Evolutionary conservation across 805 yeast species (phyloP).

Genomic region (Monosporozyma yasuniensis): DNA sequence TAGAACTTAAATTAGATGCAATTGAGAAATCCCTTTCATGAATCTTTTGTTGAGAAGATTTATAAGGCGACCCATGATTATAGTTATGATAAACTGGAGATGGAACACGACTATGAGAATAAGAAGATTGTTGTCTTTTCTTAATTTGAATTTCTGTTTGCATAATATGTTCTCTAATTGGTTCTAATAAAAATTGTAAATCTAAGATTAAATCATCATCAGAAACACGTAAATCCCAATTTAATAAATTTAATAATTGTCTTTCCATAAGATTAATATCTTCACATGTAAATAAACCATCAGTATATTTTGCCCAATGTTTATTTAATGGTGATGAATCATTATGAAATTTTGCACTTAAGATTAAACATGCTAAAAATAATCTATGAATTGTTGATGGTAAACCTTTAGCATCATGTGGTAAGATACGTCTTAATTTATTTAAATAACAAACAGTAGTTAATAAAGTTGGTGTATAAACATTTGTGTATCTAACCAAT

Average conservation of each 20-base stretch:
- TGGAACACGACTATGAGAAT: background rate
- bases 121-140: slow-evolving; percentile 6
- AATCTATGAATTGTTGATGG: slow-evolving; percentile 77
- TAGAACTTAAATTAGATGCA: slow-evolving; percentile 11
- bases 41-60: background rate
- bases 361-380: slow-evolving; percentile 62
- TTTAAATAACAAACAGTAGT: slow-evolving; percentile 62
- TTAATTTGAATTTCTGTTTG: slow-evolving; percentile 21
- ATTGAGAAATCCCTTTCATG: slow-evolving; percentile 1
- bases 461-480: slow-evolving; percentile 72
- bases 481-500: slow-evolving; percentile 65
- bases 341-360: slow-evolving; percentile 66
- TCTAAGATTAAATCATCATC: slow-evolving; percentile 59
- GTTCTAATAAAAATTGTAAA: slow-evolving; percentile 62
- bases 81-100: slow-evolving; percentile 11
- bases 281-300: slow-evolving; percentile 55
- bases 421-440: slow-evolving; percentile 50
- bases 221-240: slow-evolving; percentile 64
- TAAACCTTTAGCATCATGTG: slow-evolving; percentile 63
- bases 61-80: slow-evolving; percentile 17
- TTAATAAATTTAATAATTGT: slow-evolving; percentile 55
- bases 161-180: slow-evolving; percentile 49
- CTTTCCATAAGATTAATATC: slow-evolving; percentile 78
- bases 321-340: slow-evolving; percentile 70
- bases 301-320: slow-evolving; percentile 76